A percentile compares a stretch with the other conserved stretches of the same genome.
phyloP scores from a whole-genome alignment of 305 asterid genomes.

The Petunia hybrid region DNA sequence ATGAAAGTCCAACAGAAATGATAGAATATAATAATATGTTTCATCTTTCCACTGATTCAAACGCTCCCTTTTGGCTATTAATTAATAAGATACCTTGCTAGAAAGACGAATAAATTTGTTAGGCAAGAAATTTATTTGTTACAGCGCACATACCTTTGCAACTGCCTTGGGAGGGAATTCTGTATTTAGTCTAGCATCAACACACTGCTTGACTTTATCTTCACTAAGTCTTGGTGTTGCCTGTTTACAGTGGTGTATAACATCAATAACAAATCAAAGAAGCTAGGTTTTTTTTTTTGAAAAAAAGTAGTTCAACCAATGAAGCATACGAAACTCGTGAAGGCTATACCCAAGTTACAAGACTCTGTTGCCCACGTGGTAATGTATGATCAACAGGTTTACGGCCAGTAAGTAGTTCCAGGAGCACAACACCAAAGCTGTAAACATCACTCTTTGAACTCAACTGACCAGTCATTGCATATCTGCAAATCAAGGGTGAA shows the following conservation, averaged over 20 bases:
- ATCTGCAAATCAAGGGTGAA: conserved; percentile 47
- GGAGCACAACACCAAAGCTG: conserved; percentile 89
- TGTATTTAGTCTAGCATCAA: conserved; percentile 64
- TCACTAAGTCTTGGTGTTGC: conserved; percentile 77
- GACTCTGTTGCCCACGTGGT: conserved; percentile 89
- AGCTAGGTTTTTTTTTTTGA: neutral
- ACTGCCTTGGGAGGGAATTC: conserved; percentile 88
- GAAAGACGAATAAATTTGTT: neutral
- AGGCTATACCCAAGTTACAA: conserved; percentile 82
- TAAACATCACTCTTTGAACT: conserved; percentile 85
- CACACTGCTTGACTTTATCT: conserved; percentile 87
- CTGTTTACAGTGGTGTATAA: conserved; percentile 44
- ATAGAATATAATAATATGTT: neutral
- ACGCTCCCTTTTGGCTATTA: neutral
- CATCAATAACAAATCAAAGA: conserved; percentile 10
- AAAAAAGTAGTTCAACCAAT: neutral
- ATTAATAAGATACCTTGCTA: neutral
- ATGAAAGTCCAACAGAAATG: neutral
- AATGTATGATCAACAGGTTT: conserved; percentile 85
- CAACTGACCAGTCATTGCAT: conserved; percentile 90
- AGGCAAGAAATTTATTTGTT: neutral
- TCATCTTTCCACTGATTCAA: neutral
- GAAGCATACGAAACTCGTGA: neutral
- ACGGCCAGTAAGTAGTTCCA: conserved; percentile 87
- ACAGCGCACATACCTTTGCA: conserved; percentile 56